phyloP scores from a whole-genome alignment of 192 early-diverging fungal genomes.

The Backusella luteola region DNA sequence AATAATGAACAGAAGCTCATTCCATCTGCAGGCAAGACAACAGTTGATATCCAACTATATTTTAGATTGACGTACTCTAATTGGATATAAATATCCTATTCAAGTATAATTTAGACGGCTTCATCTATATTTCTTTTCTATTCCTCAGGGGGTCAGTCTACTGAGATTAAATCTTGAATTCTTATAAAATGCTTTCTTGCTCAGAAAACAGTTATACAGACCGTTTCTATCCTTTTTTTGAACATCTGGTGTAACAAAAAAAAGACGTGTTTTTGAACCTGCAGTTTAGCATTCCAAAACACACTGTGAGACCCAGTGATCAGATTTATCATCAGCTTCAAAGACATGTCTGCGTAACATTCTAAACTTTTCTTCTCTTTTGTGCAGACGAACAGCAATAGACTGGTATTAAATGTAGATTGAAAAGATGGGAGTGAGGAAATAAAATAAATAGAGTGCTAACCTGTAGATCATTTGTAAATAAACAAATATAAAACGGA shows the following conservation, averaged over 20 bases:
- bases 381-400: background rate
- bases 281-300: conserved; percentile 4
- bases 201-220: background rate
- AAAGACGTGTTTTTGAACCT: background rate
- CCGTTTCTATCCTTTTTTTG: background rate
- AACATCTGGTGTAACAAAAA: background rate
- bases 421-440: no score
- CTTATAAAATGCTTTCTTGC: background rate
- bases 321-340: conserved; percentile 6
- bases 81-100: background rate
- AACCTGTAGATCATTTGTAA: background rate
- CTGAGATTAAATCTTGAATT: background rate
- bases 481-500: background rate
- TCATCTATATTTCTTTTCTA: background rate
- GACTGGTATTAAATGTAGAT: no score
- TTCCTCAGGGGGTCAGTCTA: background rate
- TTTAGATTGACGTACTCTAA: background rate
- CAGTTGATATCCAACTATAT: background rate
- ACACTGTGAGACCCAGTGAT: conserved; percentile 6
- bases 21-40: background rate
- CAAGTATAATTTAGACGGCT: background rate
- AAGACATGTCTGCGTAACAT: conserved; percentile 5
- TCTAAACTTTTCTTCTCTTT: background rate
- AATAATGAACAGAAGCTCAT: background rate
- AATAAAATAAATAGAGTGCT: background rate